Conservation (phyloP, 164 flowering plant species). For the Macadamia integrifolia region DNA sequence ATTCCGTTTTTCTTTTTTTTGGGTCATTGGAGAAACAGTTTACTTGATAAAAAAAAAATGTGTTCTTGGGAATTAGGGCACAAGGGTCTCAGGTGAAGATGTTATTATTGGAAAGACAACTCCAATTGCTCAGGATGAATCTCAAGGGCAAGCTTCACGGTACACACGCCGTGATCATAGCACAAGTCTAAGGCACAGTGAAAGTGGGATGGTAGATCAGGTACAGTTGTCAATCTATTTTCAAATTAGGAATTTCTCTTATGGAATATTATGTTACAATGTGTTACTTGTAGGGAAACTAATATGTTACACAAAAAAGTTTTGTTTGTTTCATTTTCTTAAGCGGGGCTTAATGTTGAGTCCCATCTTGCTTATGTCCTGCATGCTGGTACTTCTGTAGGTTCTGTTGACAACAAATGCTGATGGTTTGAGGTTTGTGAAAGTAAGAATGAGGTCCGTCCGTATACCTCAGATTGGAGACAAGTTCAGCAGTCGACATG, state of each 20-base stretch:
- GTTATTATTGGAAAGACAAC: constrained; percentile 98
- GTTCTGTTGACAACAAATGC: constrained; percentile 93
- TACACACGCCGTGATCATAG: constrained; percentile 91
- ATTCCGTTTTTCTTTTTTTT: not conserved
- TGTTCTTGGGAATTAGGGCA: constrained; percentile 49
- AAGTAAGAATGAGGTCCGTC: constrained; percentile 90
- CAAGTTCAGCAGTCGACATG: constrained; percentile 94
- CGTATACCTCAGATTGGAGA: constrained; percentile 97
- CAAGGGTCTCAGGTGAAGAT: constrained; percentile 92
- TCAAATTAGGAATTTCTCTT: not conserved
- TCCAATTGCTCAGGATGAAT: constrained; percentile 85
- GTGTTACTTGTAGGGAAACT: not conserved
- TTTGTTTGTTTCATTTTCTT: not conserved
- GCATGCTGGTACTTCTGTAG: constrained; percentile 28
- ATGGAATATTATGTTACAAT: too few species aligned
- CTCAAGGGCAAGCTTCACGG: constrained; percentile 76
- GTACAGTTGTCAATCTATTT: constrained; percentile 19
- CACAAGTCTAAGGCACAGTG: constrained; percentile 94
- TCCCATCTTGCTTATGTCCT: not conserved
- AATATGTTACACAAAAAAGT: not conserved
- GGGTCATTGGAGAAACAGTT: not conserved
- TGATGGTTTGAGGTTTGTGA: constrained; percentile 91
- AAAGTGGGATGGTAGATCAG: constrained; percentile 95
- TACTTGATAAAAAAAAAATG: not conserved
- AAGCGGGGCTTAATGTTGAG: not conserved